Percentiles rank a stretch among this genome's conserved stretches.
phyloP scores from a whole-genome alignment of 2,329 filamentous ascomycete species.

The Fusarium kyushuense region DNA sequence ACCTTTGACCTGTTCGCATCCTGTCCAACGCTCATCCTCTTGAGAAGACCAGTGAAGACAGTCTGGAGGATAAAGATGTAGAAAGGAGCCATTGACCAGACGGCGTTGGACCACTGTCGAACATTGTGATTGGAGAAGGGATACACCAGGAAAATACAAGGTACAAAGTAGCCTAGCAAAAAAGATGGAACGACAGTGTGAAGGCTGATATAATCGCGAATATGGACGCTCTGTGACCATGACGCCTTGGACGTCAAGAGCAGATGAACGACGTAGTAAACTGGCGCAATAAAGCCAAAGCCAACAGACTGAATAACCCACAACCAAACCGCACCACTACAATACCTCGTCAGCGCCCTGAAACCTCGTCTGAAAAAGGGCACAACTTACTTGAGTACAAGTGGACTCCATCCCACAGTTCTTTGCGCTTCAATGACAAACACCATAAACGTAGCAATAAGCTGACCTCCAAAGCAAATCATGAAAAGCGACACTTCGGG shows the following conservation, averaged over 20 bases:
- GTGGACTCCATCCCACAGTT: slow-evolving; percentile 5
- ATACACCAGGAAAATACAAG: slow-evolving; percentile 31
- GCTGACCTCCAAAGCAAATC: slow-evolving; percentile 43
- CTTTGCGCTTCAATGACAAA: slow-evolving; percentile 42
- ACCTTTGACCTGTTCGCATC: slow-evolving; percentile 30
- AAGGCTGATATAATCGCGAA: slow-evolving; percentile 38
- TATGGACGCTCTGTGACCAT: slow-evolving; percentile 22
- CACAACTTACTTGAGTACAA: slow-evolving; percentile 40
- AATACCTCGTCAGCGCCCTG: neutral
- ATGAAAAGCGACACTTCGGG: slow-evolving; percentile 40
- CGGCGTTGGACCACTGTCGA: slow-evolving; percentile 40
- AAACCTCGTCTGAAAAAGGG: neutral
- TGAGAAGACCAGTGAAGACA: slow-evolving; percentile 34
- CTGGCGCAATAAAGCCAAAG: slow-evolving; percentile 41
- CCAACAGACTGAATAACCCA: slow-evolving; percentile 40
- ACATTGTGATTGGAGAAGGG: slow-evolving; percentile 37
- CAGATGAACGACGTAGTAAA: slow-evolving; percentile 42
- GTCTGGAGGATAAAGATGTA: slow-evolving; percentile 31
- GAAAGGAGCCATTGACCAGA: slow-evolving; percentile 43
- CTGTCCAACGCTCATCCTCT: slow-evolving; percentile 43
- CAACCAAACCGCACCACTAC: slow-evolving; percentile 43
- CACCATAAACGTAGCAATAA: slow-evolving; percentile 36
- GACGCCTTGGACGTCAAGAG: slow-evolving; percentile 27
- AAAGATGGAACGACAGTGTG: slow-evolving; percentile 39
- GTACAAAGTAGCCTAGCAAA: slow-evolving; percentile 41